Conservation (phyloP, 202 grass and related monocot species). For the Dendrocalamus latiflorus region DNA sequence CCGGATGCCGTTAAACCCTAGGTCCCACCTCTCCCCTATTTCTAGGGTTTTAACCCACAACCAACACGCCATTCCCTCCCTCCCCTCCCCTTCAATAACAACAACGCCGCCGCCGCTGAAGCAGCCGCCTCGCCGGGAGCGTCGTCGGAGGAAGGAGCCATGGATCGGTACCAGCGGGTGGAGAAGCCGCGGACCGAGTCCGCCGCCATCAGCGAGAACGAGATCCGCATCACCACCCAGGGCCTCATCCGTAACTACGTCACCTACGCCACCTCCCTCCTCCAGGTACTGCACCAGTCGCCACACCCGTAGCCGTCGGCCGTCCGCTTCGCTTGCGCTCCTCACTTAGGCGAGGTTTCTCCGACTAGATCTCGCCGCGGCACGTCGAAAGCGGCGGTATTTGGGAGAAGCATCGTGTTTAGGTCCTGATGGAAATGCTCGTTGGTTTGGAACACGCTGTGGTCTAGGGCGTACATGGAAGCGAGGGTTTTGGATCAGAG, state of each 20-base stretch:
- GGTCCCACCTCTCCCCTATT: constrained; percentile 29
- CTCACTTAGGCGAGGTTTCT: no score
- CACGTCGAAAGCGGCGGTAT: neutral
- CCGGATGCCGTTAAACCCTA: constrained; percentile 68
- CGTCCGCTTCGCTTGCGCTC: no score
- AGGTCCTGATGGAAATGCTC: neutral
- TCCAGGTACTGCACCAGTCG: no score
- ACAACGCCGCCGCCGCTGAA: neutral
- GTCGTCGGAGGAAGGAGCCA: constrained; percentile 32
- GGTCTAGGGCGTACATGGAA: neutral
- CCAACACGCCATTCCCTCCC: neutral
- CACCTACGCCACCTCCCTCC: no score
- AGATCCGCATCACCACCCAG: no score
- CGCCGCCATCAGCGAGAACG: constrained; percentile 73
- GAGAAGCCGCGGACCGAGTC: constrained; percentile 81
- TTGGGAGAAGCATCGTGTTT: neutral
- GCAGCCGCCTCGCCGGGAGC: neutral
- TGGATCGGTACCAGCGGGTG: constrained; percentile 83
- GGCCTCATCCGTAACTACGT: no score
- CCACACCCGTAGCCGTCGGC: no score
- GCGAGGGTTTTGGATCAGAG: neutral
- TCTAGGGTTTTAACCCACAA: constrained; percentile 66
- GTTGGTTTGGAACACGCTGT: neutral
- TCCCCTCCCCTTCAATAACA: neutral
- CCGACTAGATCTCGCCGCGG: no score